Evolutionary conservation across 352 stramenopile species (phyloP).

Genomic region (Pythium sukuiense): DNA sequence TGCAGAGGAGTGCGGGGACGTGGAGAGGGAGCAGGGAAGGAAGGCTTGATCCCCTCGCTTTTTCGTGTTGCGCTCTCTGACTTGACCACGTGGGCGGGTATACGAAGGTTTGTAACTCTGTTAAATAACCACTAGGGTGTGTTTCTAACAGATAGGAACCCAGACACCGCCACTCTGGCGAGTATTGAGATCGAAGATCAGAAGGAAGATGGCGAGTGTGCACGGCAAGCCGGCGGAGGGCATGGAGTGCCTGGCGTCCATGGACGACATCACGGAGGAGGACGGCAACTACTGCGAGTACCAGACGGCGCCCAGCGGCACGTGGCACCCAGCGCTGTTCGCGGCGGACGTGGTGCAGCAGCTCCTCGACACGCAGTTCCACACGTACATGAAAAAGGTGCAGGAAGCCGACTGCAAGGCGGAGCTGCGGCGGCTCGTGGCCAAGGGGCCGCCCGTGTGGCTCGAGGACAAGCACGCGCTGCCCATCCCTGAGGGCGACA

Average conservation of each 20-base stretch:
- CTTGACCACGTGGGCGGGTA: slow-evolving; percentile 26
- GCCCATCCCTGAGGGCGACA: slow-evolving; percentile 86
- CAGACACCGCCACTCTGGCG: neutral
- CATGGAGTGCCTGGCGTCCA: slow-evolving; percentile 92
- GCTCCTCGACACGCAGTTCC: slow-evolving; percentile 90
- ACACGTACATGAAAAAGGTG: slow-evolving; percentile 91
- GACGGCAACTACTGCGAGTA: slow-evolving; percentile 91
- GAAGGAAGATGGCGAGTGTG: slow-evolving; percentile 15
- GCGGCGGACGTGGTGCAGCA: slow-evolving; percentile 75
- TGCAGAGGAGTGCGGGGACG: neutral
- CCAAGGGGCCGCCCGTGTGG: slow-evolving; percentile 90
- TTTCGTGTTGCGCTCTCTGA: slow-evolving; percentile 1
- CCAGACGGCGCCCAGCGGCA: slow-evolving; percentile 87
- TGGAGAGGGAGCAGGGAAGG: neutral
- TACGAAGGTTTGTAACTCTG: slow-evolving; percentile 1
- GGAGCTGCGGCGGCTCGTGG: slow-evolving; percentile 90
- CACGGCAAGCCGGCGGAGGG: slow-evolving; percentile 84
- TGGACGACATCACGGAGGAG: slow-evolving; percentile 95
- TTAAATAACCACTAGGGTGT: neutral
- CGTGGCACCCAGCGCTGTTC: slow-evolving; percentile 86
- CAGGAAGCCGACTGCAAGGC: slow-evolving; percentile 94
- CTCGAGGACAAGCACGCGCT: slow-evolving; percentile 92
- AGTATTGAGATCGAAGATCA: slow-evolving; percentile 2
- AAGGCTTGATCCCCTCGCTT: slow-evolving; percentile 4
- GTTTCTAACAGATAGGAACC: neutral